Evolutionary conservation across 2,329 filamentous ascomycete genomes (phyloP), one percentile per base, ranked within the genome.

Genomic region (Dissoconium aciculare): DNA sequence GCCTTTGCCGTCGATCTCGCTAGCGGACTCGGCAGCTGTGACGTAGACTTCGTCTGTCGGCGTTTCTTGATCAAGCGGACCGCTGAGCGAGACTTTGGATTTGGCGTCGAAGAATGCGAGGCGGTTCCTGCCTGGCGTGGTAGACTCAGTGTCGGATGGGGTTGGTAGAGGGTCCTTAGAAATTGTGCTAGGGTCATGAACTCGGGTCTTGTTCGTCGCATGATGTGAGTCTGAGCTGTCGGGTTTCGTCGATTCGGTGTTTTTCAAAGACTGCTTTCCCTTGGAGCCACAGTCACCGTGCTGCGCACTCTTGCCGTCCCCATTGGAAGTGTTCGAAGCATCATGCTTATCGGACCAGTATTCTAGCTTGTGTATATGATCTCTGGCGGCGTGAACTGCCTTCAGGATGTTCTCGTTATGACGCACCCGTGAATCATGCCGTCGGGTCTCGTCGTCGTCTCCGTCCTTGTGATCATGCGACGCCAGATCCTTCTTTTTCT

Each of bases 361-460:
- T 30, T 91, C 82, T 5, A 93, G 61, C 36, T 69, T 75, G 34
- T 74, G 74, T 29, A 92, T 77, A 48, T 93, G 80, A 44, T 76
- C 73, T 40, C 87, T 78, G 2, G 82, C 83, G 28, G 80, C 76
- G 38, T 74, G 66, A 9, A 83, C 66, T 1, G 85, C 82, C 15
- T 69, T 74, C 17, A 72, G 66, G n/a, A 95, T 64, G 41, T 81
- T 74, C 26, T 75, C 63, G 30, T 74, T 71, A 33, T 71, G 63
- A 35, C 62, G 60, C 6, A 38, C 34, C 2, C 40, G 43, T 13
- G 33, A 32, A 15, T 47, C 47, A 25, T 52, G 50, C 33, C 59
- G 54, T 38, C 63, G 59, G 17, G 58, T 55, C 5, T 62, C 55
- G 19, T 64, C 57, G 32, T 64, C 59, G 26, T 59, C 53, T n/a